Base-by-base conservation (phyloP, 345 rosid species). In the Eucalyptus curtisii region DNA sequence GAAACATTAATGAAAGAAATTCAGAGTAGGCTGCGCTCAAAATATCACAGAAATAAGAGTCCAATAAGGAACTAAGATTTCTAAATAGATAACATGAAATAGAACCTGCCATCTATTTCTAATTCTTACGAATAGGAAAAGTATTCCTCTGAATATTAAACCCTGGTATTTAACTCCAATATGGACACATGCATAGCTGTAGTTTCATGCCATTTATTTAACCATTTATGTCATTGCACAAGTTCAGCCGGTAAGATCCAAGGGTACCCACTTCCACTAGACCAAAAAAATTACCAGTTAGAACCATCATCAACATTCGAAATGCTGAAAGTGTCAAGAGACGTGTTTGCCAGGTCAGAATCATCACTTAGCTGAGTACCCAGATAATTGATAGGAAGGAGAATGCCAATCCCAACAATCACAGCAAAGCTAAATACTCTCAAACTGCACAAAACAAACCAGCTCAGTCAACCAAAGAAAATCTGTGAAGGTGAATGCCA, bases 231-330 rank as follows among this genome's bases (percentile, higher is more conserved):
- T 33, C 84, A 40, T 40, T 11, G 47, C 47, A 76, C 84, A 40
- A 76, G 47, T 2, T 76, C 84, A 76, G 47, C 15, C 4, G 47
- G 47, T 76, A 76, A 76, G 84, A 82, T 80, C 30, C 61, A 81
- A 55, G 33, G 40, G 40, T 40, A 50, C 44, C n/a, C 53, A 80
- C 57, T 71, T 86, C 44, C 57, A 61, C 52, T 13, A 33, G 45
- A 50, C 47, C 87, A 27, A 48, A 27, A n/a, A 13, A 59, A 76
- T 90, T 90, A 97, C 99, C 97, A 92, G 90, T 94, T 94, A 88
- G 99, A 97, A 84, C 99, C 98, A 84, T 94, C 91, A 45, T 96
- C 89, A 82, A 97, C 98, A 91, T 97, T 97, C 40, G 98, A 96
- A 88, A 96, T 94, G 90, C 99, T 95, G 94, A 97, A 96, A 12